Evolutionary conservation across 257 asterid genomes (phyloP).

Genomic region (Capsicum pubescens): DNA sequence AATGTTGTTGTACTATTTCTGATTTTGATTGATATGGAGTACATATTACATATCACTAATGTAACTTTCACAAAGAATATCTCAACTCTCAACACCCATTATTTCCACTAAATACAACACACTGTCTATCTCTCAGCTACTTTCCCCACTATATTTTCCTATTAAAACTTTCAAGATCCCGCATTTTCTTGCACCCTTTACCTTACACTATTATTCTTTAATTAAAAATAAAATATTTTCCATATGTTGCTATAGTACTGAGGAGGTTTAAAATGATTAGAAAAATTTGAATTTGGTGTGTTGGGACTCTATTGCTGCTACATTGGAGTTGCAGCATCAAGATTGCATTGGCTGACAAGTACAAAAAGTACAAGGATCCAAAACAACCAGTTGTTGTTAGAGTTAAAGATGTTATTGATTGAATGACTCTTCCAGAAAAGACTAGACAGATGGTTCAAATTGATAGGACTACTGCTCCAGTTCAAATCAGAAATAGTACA

Average conservation of each 20-base stretch:
- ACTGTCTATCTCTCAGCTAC: too few species aligned
- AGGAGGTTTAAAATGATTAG: conserved; percentile 10
- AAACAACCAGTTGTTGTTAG: conserved; percentile 60
- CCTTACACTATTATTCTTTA: too few species aligned
- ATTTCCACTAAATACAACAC: too few species aligned
- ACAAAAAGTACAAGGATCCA: conserved; percentile 69
- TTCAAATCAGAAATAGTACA: conserved; percentile 38
- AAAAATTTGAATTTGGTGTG: conserved; percentile 33
- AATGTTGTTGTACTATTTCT: not conserved
- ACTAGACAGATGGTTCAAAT: conserved; percentile 95
- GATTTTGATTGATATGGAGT: not conserved
- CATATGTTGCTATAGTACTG: not conserved
- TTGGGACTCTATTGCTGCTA: conserved; percentile 42
- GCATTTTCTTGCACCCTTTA: too few species aligned
- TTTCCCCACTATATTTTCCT: too few species aligned
- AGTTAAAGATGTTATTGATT: conserved; percentile 65
- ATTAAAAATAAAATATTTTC: not conserved
- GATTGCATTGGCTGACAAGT: conserved; percentile 48
- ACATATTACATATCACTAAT: not conserved
- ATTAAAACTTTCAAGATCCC: too few species aligned
- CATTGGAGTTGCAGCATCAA: conserved; percentile 52
- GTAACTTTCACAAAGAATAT: too few species aligned
- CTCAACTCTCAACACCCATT: too few species aligned
- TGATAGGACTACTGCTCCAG: conserved; percentile 70
- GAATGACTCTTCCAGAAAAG: conserved; percentile 79